Conservation (phyloP, 192 early-diverging fungal genomes). For the Allomyces javanicus region DNA sequence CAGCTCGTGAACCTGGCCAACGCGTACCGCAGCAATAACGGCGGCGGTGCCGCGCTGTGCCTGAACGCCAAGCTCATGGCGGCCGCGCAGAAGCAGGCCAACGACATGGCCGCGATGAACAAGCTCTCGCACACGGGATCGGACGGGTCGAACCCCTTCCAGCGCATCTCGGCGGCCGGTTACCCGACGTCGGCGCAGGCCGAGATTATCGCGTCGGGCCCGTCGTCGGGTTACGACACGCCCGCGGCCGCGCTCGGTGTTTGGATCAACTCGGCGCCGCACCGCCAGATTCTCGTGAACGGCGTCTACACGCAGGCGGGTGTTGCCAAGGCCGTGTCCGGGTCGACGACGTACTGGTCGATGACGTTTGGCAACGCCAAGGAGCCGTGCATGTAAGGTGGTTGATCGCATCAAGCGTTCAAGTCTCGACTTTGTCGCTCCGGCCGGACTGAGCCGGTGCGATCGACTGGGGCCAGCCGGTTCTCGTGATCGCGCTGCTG, state of each 20-base stretch:
- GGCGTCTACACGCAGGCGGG: too few species aligned
- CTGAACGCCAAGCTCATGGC: background rate
- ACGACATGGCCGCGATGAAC: background rate
- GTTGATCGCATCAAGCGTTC: too few species aligned
- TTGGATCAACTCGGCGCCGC: background rate
- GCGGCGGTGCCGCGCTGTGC: background rate
- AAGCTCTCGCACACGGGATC: background rate
- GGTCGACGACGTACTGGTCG: too few species aligned
- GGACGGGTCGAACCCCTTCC: background rate
- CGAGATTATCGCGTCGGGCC: background rate
- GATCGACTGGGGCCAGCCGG: too few species aligned
- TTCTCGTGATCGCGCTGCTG: too few species aligned
- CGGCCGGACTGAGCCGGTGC: too few species aligned
- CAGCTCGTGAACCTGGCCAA: background rate
- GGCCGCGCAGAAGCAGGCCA: background rate
- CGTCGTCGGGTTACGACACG: background rate
- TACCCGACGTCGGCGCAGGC: background rate
- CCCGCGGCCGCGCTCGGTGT: background rate
- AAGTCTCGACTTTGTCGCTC: too few species aligned
- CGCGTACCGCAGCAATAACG: background rate
- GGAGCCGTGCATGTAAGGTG: too few species aligned
- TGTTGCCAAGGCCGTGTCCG: too few species aligned
- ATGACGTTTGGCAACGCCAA: too few species aligned
- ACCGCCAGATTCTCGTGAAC: too few species aligned
- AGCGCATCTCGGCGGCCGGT: background rate